Evolutionary conservation across 2,329 filamentous ascomycete genomes (phyloP).

Genomic region (Diaporthe ilicicola): DNA sequence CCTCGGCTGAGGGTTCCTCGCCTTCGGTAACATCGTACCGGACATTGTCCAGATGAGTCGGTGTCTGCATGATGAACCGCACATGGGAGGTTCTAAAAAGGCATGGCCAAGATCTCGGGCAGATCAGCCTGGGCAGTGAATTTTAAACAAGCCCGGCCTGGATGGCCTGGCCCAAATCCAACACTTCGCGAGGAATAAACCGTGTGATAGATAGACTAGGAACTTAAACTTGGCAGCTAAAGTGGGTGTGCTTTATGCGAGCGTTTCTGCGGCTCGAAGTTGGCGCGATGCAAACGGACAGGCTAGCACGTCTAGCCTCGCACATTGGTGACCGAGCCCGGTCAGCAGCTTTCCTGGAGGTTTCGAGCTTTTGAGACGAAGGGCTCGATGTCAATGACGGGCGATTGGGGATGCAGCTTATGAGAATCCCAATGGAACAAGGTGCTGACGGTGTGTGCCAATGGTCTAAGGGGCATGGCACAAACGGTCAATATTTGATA

Average conservation of each 20-base stretch:
- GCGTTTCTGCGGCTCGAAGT: neutral
- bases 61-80: constrained; percentile 1
- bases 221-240: constrained; percentile 24
- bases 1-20: constrained; percentile 7
- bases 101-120: constrained; percentile 20
- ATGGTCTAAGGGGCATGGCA: constrained; percentile 21
- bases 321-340: neutral
- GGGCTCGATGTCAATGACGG: neutral
- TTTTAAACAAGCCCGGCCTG: neutral
- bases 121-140: constrained; percentile 18
- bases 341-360: neutral
- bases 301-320: constrained; percentile 2
- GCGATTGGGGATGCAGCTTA: neutral
- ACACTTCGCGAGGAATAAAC: constrained; percentile 5
- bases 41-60: constrained; percentile 16
- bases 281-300: neutral
- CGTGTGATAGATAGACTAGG: constrained; percentile 8
- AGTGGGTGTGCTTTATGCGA: constrained; percentile 18
- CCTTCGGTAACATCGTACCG: constrained; percentile 22
- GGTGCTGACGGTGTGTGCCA: constrained; percentile 5
- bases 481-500: constrained; percentile 14
- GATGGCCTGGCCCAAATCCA: constrained; percentile 7
- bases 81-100: neutral
- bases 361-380: neutral
- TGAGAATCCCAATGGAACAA: constrained; percentile 13